Evolutionary conservation across 345 rosid genomes (phyloP).

Genomic region (Cardamine resedifolia): DNA sequence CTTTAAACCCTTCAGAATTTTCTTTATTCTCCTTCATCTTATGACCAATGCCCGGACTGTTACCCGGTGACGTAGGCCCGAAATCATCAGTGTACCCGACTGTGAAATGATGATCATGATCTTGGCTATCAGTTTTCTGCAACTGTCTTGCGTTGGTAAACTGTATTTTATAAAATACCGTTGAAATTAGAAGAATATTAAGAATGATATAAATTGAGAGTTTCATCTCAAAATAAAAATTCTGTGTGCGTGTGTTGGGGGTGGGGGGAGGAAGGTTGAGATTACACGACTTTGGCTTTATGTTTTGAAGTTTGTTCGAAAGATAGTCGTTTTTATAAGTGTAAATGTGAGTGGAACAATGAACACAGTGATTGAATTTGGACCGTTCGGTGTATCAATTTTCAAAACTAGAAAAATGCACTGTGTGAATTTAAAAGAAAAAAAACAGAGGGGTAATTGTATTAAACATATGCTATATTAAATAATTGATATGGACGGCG

Average conservation of each 20-base stretch:
- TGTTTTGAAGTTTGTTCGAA: not conserved
- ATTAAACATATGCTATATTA: conserved; percentile 15
- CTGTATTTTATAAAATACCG: not conserved
- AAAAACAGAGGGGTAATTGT: not conserved
- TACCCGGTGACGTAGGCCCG: conserved; percentile 45
- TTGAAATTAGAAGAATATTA: conserved; percentile 7
- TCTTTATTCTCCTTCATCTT: conserved; percentile 13
- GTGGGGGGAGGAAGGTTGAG: conserved; percentile 12
- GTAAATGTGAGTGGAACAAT: conserved; percentile 32
- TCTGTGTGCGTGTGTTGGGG: not conserved
- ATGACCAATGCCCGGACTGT: conserved; percentile 50
- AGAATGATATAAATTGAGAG: conserved; percentile 15
- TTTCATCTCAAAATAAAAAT: not conserved
- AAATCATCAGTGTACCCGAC: conserved; percentile 32
- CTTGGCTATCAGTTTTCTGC: not conserved
- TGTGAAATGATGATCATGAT: conserved; percentile 21
- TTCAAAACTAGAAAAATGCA: conserved; percentile 10
- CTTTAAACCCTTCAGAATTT: conserved; percentile 16
- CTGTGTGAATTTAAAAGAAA: not conserved
- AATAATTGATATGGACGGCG: conserved; percentile 21
- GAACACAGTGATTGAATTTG: conserved; percentile 24
- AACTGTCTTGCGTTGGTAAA: conserved; percentile 22
- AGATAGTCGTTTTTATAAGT: conserved; percentile 28
- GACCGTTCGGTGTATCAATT: conserved; percentile 25
- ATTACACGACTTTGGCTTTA: conserved; percentile 13